These are phyloP conservation scores for Paecilomyces niveus DNA, from an alignment of 2,329 filamentous ascomycete genomes.

Conservation along the genomic window DNA sequence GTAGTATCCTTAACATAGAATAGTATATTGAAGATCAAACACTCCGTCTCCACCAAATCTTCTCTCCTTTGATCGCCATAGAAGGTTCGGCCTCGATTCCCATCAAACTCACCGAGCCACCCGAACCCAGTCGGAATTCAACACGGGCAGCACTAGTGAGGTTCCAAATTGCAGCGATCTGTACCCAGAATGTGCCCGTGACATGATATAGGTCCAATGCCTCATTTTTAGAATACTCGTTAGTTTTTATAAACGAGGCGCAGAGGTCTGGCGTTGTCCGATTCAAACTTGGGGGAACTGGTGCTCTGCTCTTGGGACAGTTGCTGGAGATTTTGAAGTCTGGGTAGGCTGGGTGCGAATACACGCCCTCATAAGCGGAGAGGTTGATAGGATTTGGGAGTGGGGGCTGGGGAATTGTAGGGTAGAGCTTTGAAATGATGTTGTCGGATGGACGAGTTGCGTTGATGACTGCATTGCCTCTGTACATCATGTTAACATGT, in stretches of 20 bases:
- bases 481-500: background rate
- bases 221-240: background rate
- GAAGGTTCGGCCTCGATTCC: background rate
- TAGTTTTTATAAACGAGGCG: background rate
- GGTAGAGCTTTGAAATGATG: slow-evolving; percentile 7
- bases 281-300: background rate
- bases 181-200: background rate
- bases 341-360: slow-evolving; percentile 2
- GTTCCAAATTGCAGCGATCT: background rate
- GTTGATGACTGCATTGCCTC: background rate
- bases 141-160: background rate
- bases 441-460: background rate
- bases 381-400: slow-evolving; percentile 3
- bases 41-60: background rate
- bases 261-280: background rate
- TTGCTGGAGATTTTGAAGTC: background rate
- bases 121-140: background rate
- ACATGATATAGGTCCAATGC: background rate
- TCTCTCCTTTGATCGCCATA: background rate
- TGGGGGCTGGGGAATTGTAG: slow-evolving; percentile 5
- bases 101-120: background rate
- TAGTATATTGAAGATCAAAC: background rate
- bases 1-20: background rate
- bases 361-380: slow-evolving; percentile 2
- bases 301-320: background rate